Percentiles rank a stretch among this genome's conserved stretches.
phyloP scores from a whole-genome alignment of 1,284 basidiomycete genomes.

The Porodaedalea pini region DNA sequence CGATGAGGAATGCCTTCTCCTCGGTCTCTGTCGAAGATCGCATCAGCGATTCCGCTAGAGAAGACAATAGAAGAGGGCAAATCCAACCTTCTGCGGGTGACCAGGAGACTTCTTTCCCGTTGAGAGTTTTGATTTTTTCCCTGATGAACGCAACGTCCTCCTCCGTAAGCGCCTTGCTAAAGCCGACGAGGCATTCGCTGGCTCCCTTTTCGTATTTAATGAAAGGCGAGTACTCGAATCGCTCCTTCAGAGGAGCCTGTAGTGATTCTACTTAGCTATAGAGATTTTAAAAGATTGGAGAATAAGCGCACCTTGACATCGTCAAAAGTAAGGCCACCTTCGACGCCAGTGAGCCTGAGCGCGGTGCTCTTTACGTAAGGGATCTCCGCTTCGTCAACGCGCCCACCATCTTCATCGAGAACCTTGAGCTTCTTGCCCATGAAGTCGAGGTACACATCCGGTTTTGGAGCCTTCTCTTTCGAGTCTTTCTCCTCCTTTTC shows the following conservation, averaged over 20 bases:
- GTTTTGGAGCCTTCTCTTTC: slow-evolving; percentile 41
- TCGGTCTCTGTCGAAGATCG: slow-evolving; percentile 39
- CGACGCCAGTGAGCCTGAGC: slow-evolving; percentile 71
- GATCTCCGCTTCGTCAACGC: slow-evolving; percentile 67
- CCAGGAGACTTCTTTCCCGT: slow-evolving; percentile 61
- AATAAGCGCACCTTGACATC: slow-evolving; percentile 59
- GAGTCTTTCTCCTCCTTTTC: slow-evolving; percentile 40
- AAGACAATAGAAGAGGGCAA: slow-evolving; percentile 10
- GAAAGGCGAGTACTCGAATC: slow-evolving; percentile 70
- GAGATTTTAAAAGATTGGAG: slow-evolving; percentile 17
- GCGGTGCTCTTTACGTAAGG: slow-evolving; percentile 71
- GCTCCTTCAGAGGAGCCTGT: slow-evolving; percentile 73
- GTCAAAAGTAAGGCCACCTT: slow-evolving; percentile 60
- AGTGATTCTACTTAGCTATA: slow-evolving; percentile 25
- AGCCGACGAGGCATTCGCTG: slow-evolving; percentile 40
- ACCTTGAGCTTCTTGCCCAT: slow-evolving; percentile 63
- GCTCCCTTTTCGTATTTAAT: slow-evolving; percentile 66
- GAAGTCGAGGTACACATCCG: slow-evolving; percentile 67
- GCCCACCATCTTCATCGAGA: slow-evolving; percentile 63
- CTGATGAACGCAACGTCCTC: slow-evolving; percentile 64
- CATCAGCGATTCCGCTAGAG: not conserved
- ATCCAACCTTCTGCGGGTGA: slow-evolving; percentile 52
- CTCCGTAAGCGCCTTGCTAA: slow-evolving; percentile 59
- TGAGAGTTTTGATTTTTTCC: slow-evolving; percentile 58
- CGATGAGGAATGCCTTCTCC: slow-evolving; percentile 67